phyloP scores from a whole-genome alignment of 208 protist species.

The Trypanosoma cruzi region DNA sequence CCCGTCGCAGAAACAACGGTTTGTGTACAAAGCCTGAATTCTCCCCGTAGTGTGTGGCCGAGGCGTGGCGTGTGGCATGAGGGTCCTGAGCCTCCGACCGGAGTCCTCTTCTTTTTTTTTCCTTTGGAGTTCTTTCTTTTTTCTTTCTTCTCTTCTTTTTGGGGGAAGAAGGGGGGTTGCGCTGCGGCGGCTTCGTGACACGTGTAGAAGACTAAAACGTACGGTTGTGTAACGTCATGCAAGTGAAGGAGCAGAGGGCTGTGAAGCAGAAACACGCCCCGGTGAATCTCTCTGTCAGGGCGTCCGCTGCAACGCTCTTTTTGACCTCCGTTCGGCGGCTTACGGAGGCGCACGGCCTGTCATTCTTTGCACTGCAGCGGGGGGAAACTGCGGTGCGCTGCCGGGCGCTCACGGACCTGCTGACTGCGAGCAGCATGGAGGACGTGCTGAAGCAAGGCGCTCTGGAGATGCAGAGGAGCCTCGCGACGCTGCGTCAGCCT shows the following conservation, averaged over 20 bases:
- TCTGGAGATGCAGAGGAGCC: neutral
- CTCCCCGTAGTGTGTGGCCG: too few species aligned
- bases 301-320: neutral
- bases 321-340: neutral
- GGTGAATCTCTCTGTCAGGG: neutral
- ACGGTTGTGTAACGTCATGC: conserved; percentile 2
- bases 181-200: too few species aligned
- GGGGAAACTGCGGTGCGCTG: neutral
- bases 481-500: neutral
- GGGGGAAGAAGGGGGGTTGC: neutral
- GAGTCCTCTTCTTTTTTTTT: neutral
- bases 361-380: conserved; percentile 8
- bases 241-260: neutral
- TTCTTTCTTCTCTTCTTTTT: conserved; percentile 9
- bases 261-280: neutral
- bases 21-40: conserved; percentile 30
- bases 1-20: conserved; percentile 9
- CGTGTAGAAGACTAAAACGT: too few species aligned
- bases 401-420: neutral
- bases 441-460: neutral
- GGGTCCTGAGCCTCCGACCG: too few species aligned
- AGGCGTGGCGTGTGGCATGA: too few species aligned
- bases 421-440: neutral
- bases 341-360: conserved; percentile 6
- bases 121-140: too few species aligned